Conservation (phyloP, 2,329 filamentous ascomycete species). For the Stachybotrys chlorohalonatus region DNA sequence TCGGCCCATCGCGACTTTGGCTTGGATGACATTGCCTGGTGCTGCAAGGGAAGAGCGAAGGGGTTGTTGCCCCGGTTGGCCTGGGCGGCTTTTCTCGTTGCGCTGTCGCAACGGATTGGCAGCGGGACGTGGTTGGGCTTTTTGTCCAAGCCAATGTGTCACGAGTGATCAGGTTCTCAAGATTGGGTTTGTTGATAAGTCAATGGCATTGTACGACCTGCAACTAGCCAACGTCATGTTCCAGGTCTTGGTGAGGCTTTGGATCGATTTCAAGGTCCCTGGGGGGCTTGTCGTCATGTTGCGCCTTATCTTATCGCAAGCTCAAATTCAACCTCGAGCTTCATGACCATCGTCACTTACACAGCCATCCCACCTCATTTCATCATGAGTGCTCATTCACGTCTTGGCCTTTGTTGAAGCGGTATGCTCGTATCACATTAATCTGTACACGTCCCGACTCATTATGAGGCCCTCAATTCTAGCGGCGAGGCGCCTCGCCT, state of each 20-base stretch:
- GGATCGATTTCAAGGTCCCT: too few relatives aligned
- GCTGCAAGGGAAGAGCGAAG: not conserved
- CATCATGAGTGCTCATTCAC: too few relatives aligned
- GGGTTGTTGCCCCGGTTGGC: not conserved
- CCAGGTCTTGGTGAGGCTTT: too few relatives aligned
- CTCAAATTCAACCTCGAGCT: not conserved
- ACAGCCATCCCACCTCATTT: not conserved
- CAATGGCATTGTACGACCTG: too few relatives aligned
- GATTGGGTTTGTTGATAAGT: too few relatives aligned
- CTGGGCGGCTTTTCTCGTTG: too few relatives aligned
- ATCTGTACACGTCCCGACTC: not conserved
- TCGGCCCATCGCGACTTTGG: constrained; percentile 79
- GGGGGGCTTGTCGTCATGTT: not conserved
- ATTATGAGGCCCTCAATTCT: not conserved
- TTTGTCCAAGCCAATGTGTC: too few relatives aligned
- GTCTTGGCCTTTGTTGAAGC: too few relatives aligned
- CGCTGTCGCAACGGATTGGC: too few relatives aligned
- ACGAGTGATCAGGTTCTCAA: too few relatives aligned
- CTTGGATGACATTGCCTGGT: constrained; percentile 44
- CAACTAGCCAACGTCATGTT: too few relatives aligned
- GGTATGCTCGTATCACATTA: not conserved
- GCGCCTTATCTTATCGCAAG: constrained; percentile 1
- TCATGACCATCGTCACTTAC: not conserved
- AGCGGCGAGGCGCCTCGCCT: constrained; percentile 1
- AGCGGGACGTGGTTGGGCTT: too few relatives aligned